Conservation (phyloP, 306 rosid species). For the Rosa rugosa region DNA sequence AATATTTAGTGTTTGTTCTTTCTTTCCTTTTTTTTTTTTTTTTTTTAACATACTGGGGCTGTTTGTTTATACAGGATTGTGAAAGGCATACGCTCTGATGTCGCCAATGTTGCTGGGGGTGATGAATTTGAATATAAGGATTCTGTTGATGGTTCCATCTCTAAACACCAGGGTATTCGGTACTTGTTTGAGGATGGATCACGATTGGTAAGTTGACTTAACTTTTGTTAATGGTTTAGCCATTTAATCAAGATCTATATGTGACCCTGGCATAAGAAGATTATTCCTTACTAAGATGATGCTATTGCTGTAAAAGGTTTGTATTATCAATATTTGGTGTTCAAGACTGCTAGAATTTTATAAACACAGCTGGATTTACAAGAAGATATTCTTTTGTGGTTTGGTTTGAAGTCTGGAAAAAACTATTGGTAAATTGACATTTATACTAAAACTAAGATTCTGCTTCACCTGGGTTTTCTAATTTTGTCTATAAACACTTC, state of each 20-base stretch:
- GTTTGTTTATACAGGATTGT: constrained; percentile 50
- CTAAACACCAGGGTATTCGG: constrained; percentile 96
- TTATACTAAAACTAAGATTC: neutral
- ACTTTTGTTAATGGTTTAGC: constrained; percentile 15
- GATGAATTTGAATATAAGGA: constrained; percentile 98
- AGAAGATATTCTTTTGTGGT: neutral
- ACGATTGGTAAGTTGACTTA: constrained; percentile 73
- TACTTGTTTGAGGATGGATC: constrained; percentile 98
- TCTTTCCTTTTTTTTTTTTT: neutral
- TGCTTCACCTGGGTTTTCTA: neutral
- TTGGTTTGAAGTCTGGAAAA: neutral
- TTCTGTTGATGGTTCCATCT: constrained; percentile 88
- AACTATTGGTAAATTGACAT: neutral
- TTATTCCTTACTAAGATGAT: neutral
- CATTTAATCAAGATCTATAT: neutral
- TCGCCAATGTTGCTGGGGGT: constrained; percentile 63
- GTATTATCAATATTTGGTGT: neutral
- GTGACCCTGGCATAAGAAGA: neutral
- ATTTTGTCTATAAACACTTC: neutral
- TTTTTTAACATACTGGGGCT: neutral
- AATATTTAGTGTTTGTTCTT: neutral
- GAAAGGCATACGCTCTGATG: constrained; percentile 67
- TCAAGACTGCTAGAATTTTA: neutral
- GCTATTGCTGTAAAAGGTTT: neutral
- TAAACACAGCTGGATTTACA: neutral